Percentiles rank a stretch among this genome's conserved stretches.
Evolutionary conservation across 768 basidiomycete species (phyloP).

Genomic region (Trametes meyenii): DNA sequence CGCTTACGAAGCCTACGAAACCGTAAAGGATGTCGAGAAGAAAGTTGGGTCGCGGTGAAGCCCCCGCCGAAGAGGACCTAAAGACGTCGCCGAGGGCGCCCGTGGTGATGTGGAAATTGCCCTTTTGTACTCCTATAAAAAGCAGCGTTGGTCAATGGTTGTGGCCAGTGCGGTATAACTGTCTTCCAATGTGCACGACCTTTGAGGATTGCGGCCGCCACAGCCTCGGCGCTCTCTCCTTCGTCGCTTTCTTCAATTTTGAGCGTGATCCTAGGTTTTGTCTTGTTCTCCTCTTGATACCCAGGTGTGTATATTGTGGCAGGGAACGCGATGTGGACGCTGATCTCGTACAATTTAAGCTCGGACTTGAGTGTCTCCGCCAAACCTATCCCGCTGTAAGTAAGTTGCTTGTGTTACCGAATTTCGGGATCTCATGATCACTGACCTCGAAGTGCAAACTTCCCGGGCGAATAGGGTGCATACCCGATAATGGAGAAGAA

Average conservation of each 20-base stretch:
- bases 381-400: conserved; percentile 51
- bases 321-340: conserved; percentile 82
- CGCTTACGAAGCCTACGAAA: conserved; percentile 38
- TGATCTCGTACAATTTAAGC: conserved; percentile 73
- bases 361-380: conserved; percentile 85
- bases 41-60: conserved; percentile 59
- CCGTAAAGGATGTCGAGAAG: conserved; percentile 53
- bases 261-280: conserved; percentile 73
- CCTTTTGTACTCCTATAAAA: conserved; percentile 62
- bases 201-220: conserved; percentile 58
- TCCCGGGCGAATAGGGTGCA: conserved; percentile 78
- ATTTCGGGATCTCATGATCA: background rate
- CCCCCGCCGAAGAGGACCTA: conserved; percentile 65
- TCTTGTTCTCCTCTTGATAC: conserved; percentile 74
- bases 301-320: conserved; percentile 81
- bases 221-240: conserved; percentile 62
- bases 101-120: conserved; percentile 73
- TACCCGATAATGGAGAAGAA: conserved; percentile 81
- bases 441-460: conserved; percentile 81
- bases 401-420: too few relatives aligned
- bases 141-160: too few relatives aligned
- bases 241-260: conserved; percentile 78
- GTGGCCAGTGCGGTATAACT: background rate
- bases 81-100: conserved; percentile 71
- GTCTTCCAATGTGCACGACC: conserved; percentile 43